Percentiles rank a stretch among this genome's conserved stretches.
Conservation (phyloP, 2,329 filamentous ascomycete genomes). For the Elsinoe batatas region DNA sequence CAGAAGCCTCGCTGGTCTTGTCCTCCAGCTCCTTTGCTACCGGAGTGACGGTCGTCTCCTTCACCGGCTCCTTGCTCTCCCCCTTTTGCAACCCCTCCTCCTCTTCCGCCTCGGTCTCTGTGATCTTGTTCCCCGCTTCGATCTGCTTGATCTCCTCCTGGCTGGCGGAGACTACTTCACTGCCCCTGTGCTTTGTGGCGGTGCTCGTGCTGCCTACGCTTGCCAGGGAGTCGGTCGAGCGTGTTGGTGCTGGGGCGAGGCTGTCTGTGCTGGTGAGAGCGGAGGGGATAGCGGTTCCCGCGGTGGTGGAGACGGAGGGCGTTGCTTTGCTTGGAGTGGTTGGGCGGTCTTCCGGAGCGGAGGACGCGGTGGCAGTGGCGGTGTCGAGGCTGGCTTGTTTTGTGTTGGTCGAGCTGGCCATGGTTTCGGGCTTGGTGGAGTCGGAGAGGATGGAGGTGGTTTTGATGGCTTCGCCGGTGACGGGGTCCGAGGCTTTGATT, state of each 20-base stretch:
- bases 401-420: conserved; percentile 20
- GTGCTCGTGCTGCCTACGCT: conserved; percentile 2
- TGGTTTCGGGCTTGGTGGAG: conserved; percentile 21
- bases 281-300: not conserved
- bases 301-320: conserved; percentile 1
- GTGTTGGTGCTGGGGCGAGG: conserved; percentile 9
- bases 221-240: conserved; percentile 10
- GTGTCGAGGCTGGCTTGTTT: conserved; percentile 21
- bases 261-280: not conserved
- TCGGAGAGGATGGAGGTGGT: conserved; percentile 12
- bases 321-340: not conserved
- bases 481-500: not conserved
- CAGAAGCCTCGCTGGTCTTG: conserved; percentile 23
- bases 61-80: not conserved
- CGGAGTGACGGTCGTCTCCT: not conserved
- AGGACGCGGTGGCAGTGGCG: not conserved
- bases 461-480: not conserved
- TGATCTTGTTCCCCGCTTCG: conserved; percentile 23
- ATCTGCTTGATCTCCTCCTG: conserved; percentile 26
- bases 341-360: not conserved
- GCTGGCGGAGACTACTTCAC: conserved; percentile 20
- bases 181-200: conserved; percentile 19
- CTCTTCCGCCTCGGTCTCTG: conserved; percentile 22
- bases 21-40: conserved; percentile 19
- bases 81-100: conserved; percentile 14